phyloP scores from a whole-genome alignment of 2,329 filamentous ascomycete genomes.

The Aspergillus vadensis region DNA sequence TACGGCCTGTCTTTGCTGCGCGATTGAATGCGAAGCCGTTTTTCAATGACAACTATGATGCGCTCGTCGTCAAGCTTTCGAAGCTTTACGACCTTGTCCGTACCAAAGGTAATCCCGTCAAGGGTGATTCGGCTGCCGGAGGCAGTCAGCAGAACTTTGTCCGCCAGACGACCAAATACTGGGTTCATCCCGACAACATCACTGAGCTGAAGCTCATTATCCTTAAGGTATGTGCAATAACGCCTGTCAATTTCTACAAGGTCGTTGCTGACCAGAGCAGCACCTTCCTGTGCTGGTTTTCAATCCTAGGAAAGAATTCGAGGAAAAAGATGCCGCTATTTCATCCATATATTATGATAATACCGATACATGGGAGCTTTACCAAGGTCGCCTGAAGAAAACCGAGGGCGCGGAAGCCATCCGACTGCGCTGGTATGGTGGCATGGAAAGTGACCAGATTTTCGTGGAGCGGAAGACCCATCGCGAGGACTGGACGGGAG shows the following conservation, averaged over 20 bases:
- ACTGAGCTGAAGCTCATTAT: constrained; percentile 98
- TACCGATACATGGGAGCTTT: constrained; percentile 88
- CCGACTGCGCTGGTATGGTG: constrained; percentile 94
- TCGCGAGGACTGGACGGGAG: constrained; percentile 97
- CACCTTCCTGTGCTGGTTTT: constrained; percentile 96
- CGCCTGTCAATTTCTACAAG: background rate
- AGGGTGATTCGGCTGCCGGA: constrained; percentile 88
- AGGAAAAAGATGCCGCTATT: constrained; percentile 85
- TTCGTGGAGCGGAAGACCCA: constrained; percentile 98
- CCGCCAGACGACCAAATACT: constrained; percentile 97
- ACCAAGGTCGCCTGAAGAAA: constrained; percentile 93
- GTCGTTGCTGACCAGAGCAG: constrained; percentile 32
- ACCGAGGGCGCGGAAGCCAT: constrained; percentile 97
- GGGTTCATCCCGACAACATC: constrained; percentile 98
- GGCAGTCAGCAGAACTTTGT: constrained; percentile 94
- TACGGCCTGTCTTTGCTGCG: constrained; percentile 93
- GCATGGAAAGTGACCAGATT: constrained; percentile 91
- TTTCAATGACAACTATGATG: constrained; percentile 98
- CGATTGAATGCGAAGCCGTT: constrained; percentile 95
- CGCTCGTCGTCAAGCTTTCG: constrained; percentile 90
- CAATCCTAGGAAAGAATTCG: constrained; percentile 96
- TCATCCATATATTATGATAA: constrained; percentile 99
- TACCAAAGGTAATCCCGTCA: constrained; percentile 87
- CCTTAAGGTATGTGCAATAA: constrained; percentile 64
- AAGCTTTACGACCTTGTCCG: constrained; percentile 93